These are phyloP conservation scores for Acacia acuminata DNA, from an alignment of 306 rosid species.

Conservation along the genomic window DNA sequence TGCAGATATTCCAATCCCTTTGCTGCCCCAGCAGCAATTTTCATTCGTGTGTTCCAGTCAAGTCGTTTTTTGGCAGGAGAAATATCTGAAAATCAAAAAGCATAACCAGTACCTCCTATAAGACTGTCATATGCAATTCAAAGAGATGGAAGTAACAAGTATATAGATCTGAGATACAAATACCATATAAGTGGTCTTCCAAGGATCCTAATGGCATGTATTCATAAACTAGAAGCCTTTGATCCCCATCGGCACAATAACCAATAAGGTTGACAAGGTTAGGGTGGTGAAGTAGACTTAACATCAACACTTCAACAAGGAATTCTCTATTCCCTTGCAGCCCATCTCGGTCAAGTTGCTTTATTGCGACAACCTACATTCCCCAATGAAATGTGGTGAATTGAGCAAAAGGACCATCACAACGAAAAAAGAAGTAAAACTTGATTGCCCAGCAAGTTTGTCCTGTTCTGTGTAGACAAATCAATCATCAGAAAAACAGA, in stretches of 20 bases:
- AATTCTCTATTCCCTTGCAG: constrained; percentile 94
- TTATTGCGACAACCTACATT: constrained; percentile 81
- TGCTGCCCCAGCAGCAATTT: constrained; percentile 92
- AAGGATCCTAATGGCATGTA: constrained; percentile 89
- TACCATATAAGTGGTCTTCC: constrained; percentile 94
- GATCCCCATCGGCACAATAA: constrained; percentile 98
- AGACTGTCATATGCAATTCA: not conserved
- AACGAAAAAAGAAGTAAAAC: constrained; percentile 1
- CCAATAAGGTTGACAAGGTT: constrained; percentile 93
- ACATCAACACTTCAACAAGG: constrained; percentile 91
- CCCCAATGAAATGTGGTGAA: constrained; percentile 31
- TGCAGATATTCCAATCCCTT: constrained; percentile 88
- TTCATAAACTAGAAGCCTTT: constrained; percentile 94
- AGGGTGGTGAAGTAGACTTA: constrained; percentile 91
- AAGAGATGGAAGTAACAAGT: not conserved
- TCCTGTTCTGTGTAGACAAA: constrained; percentile 18
- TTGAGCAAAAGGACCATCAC: constrained; percentile 9
- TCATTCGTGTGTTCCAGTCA: constrained; percentile 93
- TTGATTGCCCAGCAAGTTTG: constrained; percentile 16
- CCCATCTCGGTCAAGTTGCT: constrained; percentile 93
- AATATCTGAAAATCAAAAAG: constrained; percentile 59
- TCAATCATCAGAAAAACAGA: constrained; percentile 18
- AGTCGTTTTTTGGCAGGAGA: constrained; percentile 69
- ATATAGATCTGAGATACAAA: constrained; percentile 18
- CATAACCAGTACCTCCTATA: constrained; percentile 13